Evolutionary conservation across 306 rosid species (phyloP), one percentile per base, ranked within the genome.

Genomic region (Medicago lupulina): DNA sequence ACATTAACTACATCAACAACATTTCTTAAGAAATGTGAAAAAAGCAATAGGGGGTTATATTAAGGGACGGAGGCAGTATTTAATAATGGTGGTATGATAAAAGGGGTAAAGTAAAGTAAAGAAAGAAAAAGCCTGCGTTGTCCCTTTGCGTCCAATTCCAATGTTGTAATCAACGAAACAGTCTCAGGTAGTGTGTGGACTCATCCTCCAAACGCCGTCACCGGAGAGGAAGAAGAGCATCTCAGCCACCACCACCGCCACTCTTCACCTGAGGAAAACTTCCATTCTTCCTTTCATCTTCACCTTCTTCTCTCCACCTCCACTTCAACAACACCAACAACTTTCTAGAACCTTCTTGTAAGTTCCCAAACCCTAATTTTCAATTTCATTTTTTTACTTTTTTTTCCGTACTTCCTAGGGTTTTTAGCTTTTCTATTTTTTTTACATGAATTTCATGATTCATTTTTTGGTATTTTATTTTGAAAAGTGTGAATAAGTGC

Each of bases 321-420:
- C 72, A 72, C 66, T 38, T 18, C 46, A 41, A 41, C 6, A 41
- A 18, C 28, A 23, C 28, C 28, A 23, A 23, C 28, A 23, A 23
- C 14, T 53, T 44, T 31, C 64, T 59, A 63, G 40, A 44, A 71
- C 18, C 81, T 39, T 44, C 61, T 15, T 25, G 87, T 85, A 59
- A 79, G 82, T 70, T 23, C 74, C 74, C 17, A 59, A 74, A 70
- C 86, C 87, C 84, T 85, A 81, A 75, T 80, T 58, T 71, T 5
- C 5, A 39, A 63, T 65, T 36, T 76, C 28, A 28, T 43, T 38
- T 34, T 16, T 36, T 44, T 70, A 19, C 13, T 15, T 47, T 19
- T 16, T 23, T 11, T 38, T 17, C 43, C 41, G 23, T 70, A 58
- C 16, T 65, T 64, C 44, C 55, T 67, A 78, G 84, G 82, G 79